phyloP scores from a whole-genome alignment of 2,329 filamentous ascomycete species.

The Scedosporium minutisporum region DNA sequence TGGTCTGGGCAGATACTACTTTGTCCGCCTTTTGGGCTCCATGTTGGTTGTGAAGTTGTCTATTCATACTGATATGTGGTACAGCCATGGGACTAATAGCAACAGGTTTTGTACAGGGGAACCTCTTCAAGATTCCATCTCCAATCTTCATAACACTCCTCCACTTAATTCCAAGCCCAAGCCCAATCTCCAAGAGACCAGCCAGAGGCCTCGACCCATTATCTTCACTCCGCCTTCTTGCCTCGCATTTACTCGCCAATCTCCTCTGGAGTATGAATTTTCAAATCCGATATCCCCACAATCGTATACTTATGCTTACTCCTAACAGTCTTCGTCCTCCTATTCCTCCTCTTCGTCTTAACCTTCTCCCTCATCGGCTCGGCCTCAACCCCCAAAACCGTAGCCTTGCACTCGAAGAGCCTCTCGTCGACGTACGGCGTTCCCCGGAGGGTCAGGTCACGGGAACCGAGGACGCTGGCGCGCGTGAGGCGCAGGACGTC shows the following conservation, averaged over 20 bases:
- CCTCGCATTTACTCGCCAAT: constrained; percentile 18
- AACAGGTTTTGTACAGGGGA: constrained; percentile 4
- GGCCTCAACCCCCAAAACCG: constrained; percentile 74
- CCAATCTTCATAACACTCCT: not conserved
- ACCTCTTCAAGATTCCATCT: not conserved
- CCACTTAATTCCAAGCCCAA: not conserved
- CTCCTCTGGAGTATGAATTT: constrained; percentile 41
- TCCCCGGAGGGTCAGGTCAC: constrained; percentile 84
- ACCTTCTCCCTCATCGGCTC: constrained; percentile 69
- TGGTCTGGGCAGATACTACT: not conserved
- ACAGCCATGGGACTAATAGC: constrained; percentile 3
- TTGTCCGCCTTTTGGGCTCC: constrained; percentile 9
- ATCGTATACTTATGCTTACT: constrained; percentile 92
- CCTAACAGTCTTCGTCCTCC: constrained; percentile 63
- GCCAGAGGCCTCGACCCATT: not conserved
- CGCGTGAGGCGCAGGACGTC: constrained; percentile 84
- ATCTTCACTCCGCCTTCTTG: not conserved
- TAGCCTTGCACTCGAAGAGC: constrained; percentile 75
- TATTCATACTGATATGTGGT: constrained; percentile 2
- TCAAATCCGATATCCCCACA: constrained; percentile 72
- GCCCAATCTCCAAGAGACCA: not conserved
- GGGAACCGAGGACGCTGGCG: constrained; percentile 69
- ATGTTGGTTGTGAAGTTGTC: not conserved
- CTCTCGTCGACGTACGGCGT: constrained; percentile 73
- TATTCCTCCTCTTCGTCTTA: constrained; percentile 72